Conservation (phyloP, 1,284 basidiomycete species). For the Moesziomyces globuligerus region DNA sequence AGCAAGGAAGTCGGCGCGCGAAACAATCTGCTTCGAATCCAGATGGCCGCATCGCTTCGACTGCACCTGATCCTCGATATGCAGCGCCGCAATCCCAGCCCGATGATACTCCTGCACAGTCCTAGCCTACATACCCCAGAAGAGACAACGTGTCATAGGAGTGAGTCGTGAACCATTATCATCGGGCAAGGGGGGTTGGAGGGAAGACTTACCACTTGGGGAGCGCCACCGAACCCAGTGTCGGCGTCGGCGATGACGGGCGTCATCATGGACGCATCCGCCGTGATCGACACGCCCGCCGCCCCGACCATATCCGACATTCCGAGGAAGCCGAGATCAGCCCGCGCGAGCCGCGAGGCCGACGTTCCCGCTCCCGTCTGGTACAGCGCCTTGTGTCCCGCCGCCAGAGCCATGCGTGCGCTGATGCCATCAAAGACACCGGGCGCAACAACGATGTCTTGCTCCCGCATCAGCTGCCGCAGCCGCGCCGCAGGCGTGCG, state of each 20-base stretch:
- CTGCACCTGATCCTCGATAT: slow-evolving; percentile 85
- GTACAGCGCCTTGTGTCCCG: slow-evolving; percentile 75
- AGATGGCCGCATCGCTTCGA: slow-evolving; percentile 82
- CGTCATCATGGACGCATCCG: slow-evolving; percentile 16
- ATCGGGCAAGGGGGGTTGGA: not conserved
- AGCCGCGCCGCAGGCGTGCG: slow-evolving; percentile 29
- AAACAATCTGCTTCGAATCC: slow-evolving; percentile 82
- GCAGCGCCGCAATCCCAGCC: slow-evolving; percentile 79
- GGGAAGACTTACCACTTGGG: slow-evolving; percentile 73
- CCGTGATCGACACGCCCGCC: slow-evolving; percentile 32
- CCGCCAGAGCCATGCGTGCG: slow-evolving; percentile 79
- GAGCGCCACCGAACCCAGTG: slow-evolving; percentile 82
- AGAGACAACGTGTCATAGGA: not conserved
- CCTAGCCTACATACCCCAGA: slow-evolving; percentile 65
- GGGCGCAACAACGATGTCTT: slow-evolving; percentile 29
- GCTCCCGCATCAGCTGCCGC: slow-evolving; percentile 16
- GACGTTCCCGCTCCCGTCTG: slow-evolving; percentile 82
- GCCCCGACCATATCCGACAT: slow-evolving; percentile 72
- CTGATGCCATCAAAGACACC: slow-evolving; percentile 84
- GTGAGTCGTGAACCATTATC: not conserved
- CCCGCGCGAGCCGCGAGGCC: slow-evolving; percentile 78
- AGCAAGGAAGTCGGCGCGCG: slow-evolving; percentile 78
- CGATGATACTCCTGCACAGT: slow-evolving; percentile 78
- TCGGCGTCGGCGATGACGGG: slow-evolving; percentile 80
- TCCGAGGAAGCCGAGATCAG: slow-evolving; percentile 82